Evolutionary conservation across 2,329 filamentous ascomycete species (phyloP), one percentile per base, ranked within the genome.

Genomic region (Clonostachys sp.): DNA sequence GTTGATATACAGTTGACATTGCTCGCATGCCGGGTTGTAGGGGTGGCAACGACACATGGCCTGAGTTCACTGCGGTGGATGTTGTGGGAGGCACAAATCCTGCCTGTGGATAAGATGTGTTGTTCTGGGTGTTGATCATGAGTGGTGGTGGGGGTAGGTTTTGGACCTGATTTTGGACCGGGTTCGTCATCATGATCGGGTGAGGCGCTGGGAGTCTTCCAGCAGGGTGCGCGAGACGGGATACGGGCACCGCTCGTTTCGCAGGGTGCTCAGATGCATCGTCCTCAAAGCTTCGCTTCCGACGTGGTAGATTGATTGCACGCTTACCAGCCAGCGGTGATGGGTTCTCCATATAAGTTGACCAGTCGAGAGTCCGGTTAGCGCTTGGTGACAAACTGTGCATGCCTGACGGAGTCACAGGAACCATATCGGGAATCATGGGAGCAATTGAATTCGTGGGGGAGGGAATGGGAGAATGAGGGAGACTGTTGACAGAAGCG

Each of bases 1-100:
- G 76, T 34, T 83, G 77, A 62, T 88, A 96, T 2, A 91, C 85
- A 16, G 87, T 82, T 7, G 86, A 78, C 84, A 95, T 91, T 9
- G 89, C 81, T 44, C 87, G 81, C 35, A 78, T 67, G n/a, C 76
- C 74, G 12, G 77, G 70, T 13, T 78, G 77, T 14, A 88, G 64
- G 3, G 84, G 78, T 13, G 85, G 83, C 10, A 88, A 70, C 18
- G 86, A 83, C 18, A 83, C 69, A 35, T 54, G 60, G 48, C 45
- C 46, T 9, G 24, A 5, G 24, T 46, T 34, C 24, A 48, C 20
- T 33, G 53, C 3, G 5, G 44, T 24, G 18, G 43, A n/a, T 7
- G 34, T n/a, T 16, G 30, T 17, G 9, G 34, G 41, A 24, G 47
- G 35, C 12, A 34, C 16, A 33, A 33, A 40, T 17, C 16, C 20